phyloP scores from a whole-genome alignment of 768 basidiomycete genomes.

The Melanogaster broomeanus region DNA sequence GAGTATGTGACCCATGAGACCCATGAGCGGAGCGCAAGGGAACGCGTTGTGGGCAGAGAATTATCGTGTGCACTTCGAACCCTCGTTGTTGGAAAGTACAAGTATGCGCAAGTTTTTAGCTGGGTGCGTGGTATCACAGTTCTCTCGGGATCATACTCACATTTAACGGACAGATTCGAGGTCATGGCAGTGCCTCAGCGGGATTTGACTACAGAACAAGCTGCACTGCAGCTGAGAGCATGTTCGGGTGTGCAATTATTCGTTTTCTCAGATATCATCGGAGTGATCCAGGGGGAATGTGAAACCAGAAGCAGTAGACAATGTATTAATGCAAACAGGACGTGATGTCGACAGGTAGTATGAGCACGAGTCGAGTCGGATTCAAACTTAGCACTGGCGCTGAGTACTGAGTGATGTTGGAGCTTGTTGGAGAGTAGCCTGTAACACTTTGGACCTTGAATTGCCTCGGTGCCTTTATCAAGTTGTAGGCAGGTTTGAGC shows the following conservation, averaged over 20 bases:
- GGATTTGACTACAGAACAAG: conserved; percentile 88
- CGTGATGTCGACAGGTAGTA: too few relatives aligned
- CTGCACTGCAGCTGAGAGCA: conserved; percentile 62
- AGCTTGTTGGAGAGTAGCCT: too few relatives aligned
- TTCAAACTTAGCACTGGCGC: too few relatives aligned
- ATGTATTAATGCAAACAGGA: background rate
- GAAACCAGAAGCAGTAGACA: background rate
- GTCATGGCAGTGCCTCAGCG: conserved; percentile 90
- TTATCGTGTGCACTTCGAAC: conserved; percentile 83
- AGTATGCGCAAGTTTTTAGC: conserved; percentile 88
- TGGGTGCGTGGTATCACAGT: conserved; percentile 52
- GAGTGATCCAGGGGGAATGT: background rate
- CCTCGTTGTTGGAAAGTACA: conserved; percentile 81
- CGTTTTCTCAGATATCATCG: background rate
- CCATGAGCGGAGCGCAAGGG: conserved; percentile 55
- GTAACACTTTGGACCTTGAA: too few relatives aligned
- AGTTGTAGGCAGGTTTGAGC: too few relatives aligned
- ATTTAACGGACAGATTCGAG: conserved; percentile 61
- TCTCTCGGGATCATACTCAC: background rate
- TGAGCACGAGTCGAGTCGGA: too few relatives aligned
- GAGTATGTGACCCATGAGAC: conserved; percentile 78
- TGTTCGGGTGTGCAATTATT: conserved; percentile 65
- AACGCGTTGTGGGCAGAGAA: conserved; percentile 72
- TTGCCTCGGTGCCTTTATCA: too few relatives aligned
- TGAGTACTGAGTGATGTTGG: too few relatives aligned